Base-by-base conservation (phyloP, 176 grass and related monocot species). In the Hyparrhenia diplandra region DNA sequence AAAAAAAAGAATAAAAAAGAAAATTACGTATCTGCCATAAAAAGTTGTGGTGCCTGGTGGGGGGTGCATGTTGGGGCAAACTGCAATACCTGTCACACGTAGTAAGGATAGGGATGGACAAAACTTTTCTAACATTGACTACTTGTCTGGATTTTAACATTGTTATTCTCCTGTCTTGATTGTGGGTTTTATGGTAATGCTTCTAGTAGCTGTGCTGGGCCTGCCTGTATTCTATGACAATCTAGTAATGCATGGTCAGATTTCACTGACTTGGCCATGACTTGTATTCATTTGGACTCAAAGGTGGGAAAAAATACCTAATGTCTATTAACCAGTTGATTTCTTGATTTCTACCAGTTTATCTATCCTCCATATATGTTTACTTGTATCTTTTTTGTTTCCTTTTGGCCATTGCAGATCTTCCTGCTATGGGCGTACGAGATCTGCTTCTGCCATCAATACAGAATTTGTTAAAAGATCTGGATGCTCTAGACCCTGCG, bases 381-480 rank as follows among this genome's bases (percentile, higher is more conserved):
- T 79, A 71, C 64, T 79, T 71, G 8, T 28, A 62, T 29, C 25
- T 31, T 51, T 39, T 18, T n/a, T 47, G 84, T 67, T 64, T 10
- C 31, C 42, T 66, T 88, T 24, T 59, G 41, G 73, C 70, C 29
- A n/a, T 43, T 78, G 40, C 77, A 96, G 96, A 98, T 93, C 79
- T 98, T 81, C 85, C 92, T 64, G 82, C 90, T 54, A 91, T 86
- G 66, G 89, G 87, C 47, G 85, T 92, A 71, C 82, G 85, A 30
- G 92, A 95, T 84, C 84, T 95, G 55, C 90, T 98, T 67, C 68
- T 98, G 71, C 96, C 96, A 8, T 87, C 96, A 32, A 91, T 98
- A 52, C 96, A 98, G 27, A 95, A 98, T 76, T 66, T 98, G 41
- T 78, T 98, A 67, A 93, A 89, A 75, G 96, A 95, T 76, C 62